These are phyloP conservation scores for Aschersonia sp. DNA, from an alignment of 2,329 filamentous ascomycete genomes.

Conservation along the genomic window DNA sequence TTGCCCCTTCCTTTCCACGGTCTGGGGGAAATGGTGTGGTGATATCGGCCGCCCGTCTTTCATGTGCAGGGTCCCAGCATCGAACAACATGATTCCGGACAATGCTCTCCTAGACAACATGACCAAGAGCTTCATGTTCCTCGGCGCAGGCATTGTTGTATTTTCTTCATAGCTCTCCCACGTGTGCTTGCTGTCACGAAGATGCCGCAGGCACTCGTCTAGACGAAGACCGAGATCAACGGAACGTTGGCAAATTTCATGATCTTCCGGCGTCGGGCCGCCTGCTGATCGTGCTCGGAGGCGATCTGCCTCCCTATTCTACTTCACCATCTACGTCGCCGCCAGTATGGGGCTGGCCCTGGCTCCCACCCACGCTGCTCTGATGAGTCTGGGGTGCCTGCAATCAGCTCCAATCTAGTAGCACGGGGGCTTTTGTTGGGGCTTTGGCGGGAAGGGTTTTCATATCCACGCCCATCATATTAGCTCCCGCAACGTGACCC, in stretches of 20 bases:
- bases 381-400: conserved; percentile 38
- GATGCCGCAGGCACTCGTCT: conserved; percentile 30
- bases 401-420: conserved; percentile 42
- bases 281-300: conserved; percentile 39
- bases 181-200: conserved; percentile 38
- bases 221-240: conserved; percentile 28
- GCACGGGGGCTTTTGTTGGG: conserved; percentile 40
- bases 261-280: conserved; percentile 42
- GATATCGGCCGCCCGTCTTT: too few relatives aligned
- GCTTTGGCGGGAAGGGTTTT: conserved; percentile 50
- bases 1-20: too few relatives aligned
- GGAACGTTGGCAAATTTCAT: conserved; percentile 40
- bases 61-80: too few relatives aligned
- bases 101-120: conserved; percentile 15
- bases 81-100: too few relatives aligned
- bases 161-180: conserved; percentile 34
- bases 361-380: conserved; percentile 29
- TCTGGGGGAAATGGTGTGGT: too few relatives aligned
- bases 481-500: conserved; percentile 36
- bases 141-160: conserved; percentile 22
- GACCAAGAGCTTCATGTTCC: conserved; percentile 27
- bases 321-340: conserved; percentile 35
- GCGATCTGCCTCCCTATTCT: conserved; percentile 36
- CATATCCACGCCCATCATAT: conserved; percentile 29
- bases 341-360: conserved; percentile 39